Evolutionary conservation across 2,329 filamentous ascomycete genomes (phyloP).

Genomic region (Talaromyces funiculosus): DNA sequence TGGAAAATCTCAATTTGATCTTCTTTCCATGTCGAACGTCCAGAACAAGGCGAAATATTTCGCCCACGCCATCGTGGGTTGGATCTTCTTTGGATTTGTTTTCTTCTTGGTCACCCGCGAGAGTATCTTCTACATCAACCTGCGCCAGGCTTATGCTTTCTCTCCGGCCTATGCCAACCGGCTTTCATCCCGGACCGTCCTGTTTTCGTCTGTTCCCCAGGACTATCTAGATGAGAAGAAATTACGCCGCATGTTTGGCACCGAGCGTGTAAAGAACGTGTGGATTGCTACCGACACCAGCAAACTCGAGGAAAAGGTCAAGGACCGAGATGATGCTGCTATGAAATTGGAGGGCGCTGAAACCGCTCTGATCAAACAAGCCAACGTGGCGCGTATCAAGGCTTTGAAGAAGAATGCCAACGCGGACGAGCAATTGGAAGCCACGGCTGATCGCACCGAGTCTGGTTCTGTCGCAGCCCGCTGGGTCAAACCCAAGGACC

Average conservation of each 20-base stretch:
- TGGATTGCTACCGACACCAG: slow-evolving; percentile 78
- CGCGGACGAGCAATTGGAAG: slow-evolving; percentile 37
- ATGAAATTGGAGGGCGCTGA: slow-evolving; percentile 81
- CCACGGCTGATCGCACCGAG: slow-evolving; percentile 51
- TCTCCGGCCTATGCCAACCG: slow-evolving; percentile 78
- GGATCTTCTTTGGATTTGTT: slow-evolving; percentile 80
- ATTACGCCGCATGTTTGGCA: slow-evolving; percentile 72
- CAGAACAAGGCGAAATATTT: slow-evolving; percentile 62
- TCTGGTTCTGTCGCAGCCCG: slow-evolving; percentile 65
- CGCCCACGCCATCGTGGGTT: slow-evolving; percentile 74
- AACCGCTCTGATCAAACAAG: slow-evolving; percentile 73
- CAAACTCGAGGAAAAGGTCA: slow-evolving; percentile 72
- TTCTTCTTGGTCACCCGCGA: slow-evolving; percentile 85
- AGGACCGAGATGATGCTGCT: slow-evolving; percentile 73
- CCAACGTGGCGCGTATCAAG: slow-evolving; percentile 67
- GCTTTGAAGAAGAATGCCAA: slow-evolving; percentile 55
- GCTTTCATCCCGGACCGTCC: slow-evolving; percentile 82
- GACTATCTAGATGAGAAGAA: slow-evolving; percentile 71
- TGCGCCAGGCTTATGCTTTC: slow-evolving; percentile 86
- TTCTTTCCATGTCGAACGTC: slow-evolving; percentile 75
- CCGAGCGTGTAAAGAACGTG: slow-evolving; percentile 69
- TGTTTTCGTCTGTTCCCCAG: slow-evolving; percentile 79
- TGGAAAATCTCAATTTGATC: slow-evolving; percentile 61
- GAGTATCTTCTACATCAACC: slow-evolving; percentile 83
- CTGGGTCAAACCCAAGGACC: slow-evolving; percentile 67